These are phyloP conservation scores for Acacia acuminata DNA, from an alignment of 306 rosid genomes.

Conservation along the genomic window DNA sequence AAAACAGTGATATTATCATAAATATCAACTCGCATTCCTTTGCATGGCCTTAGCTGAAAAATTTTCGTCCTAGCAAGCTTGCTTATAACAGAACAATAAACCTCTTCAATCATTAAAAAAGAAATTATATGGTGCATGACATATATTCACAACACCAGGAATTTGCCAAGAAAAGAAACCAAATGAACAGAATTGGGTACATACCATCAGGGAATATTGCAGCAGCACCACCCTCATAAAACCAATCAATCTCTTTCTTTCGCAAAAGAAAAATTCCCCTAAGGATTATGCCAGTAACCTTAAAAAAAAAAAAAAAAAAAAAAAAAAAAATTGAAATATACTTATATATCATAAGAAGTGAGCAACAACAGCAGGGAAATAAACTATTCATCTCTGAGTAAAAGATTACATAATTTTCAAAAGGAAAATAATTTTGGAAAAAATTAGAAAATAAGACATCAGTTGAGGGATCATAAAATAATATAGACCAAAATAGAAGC, in stretches of 20 bases:
- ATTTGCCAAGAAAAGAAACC: conserved; percentile 17
- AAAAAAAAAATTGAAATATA: conserved; percentile 37
- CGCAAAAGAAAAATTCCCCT: conserved; percentile 90
- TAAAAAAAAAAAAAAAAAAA: conserved; percentile 46
- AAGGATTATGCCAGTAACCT: conserved; percentile 89
- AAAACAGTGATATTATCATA: background rate
- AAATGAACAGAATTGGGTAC: conserved; percentile 17
- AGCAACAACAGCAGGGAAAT: conserved; percentile 21
- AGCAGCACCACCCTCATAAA: conserved; percentile 99
- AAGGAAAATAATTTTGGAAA: background rate
- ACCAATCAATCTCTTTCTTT: conserved; percentile 97
- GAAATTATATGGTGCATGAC: conserved; percentile 10
- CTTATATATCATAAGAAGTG: conserved; percentile 16
- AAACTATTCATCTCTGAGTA: conserved; percentile 12
- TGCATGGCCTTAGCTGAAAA: background rate
- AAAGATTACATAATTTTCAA: conserved; percentile 15
- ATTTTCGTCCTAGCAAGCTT: conserved; percentile 7
- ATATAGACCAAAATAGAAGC: conserved; percentile 25
- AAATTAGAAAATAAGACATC: background rate
- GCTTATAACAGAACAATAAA: conserved; percentile 19
- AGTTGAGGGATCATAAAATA: background rate
- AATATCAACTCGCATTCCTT: background rate
- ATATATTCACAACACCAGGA: conserved; percentile 14
- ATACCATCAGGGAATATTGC: conserved; percentile 93
- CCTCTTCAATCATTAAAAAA: conserved; percentile 8